These are phyloP conservation scores for Lactuca saligna DNA, from an alignment of 129 eudicot genomes.

Conservation along the genomic window DNA sequence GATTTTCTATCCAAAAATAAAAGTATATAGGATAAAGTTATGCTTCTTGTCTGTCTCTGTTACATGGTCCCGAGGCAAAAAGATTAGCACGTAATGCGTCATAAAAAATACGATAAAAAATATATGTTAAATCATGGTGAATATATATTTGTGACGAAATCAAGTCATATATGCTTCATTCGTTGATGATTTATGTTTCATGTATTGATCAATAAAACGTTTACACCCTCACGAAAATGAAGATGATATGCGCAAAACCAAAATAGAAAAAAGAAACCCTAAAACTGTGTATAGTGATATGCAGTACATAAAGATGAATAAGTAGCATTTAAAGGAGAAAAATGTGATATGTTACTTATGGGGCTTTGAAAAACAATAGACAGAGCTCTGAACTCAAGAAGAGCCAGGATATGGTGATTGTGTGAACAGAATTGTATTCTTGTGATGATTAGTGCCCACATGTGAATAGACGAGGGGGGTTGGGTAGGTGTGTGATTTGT, in stretches of 20 bases:
- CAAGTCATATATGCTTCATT: conserved; percentile 6
- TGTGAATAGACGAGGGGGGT: conserved; percentile 43
- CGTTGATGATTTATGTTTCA: not conserved
- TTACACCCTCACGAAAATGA: not conserved
- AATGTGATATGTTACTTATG: conserved; percentile 12
- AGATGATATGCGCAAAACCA: not conserved
- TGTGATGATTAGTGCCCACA: conserved; percentile 52
- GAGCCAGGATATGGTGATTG: conserved; percentile 38
- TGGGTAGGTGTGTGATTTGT: conserved; percentile 33
- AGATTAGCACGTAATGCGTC: conserved; percentile 24
- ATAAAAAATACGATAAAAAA: conserved; percentile 3
- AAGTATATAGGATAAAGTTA: conserved; percentile 36
- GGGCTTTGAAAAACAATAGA: not conserved
- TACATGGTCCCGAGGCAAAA: conserved; percentile 35
- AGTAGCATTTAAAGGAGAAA: not conserved
- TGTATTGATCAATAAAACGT: not conserved
- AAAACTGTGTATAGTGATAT: conserved; percentile 4
- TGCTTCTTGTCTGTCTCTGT: conserved; percentile 38
- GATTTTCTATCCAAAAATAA: conserved; percentile 37
- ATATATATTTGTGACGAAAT: conserved; percentile 9
- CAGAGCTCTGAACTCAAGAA: conserved; percentile 15
- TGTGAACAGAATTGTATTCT: conserved; percentile 51
- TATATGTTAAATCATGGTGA: conserved; percentile 1
- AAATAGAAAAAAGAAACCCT: not conserved
- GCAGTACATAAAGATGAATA: not conserved